Conservation (phyloP, 2,329 filamentous ascomycete species). For the Claviceps maximensis region DNA sequence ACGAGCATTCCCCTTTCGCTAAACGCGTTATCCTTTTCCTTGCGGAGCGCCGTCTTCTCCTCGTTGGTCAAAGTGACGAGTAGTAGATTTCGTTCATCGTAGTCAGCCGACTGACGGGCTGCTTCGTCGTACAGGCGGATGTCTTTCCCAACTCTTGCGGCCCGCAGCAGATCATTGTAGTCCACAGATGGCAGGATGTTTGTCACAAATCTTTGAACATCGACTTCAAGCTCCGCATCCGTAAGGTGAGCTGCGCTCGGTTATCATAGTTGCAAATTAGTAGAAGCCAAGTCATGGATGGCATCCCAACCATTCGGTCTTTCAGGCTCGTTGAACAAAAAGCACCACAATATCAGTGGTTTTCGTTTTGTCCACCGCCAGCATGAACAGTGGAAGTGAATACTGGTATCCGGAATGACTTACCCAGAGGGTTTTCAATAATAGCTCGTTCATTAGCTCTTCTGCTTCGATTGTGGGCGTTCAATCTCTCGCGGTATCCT, state of each 20-base stretch:
- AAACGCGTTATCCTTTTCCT: slow-evolving; percentile 25
- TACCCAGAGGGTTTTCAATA: slow-evolving; percentile 25
- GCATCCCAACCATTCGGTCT: background rate
- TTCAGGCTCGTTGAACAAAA: background rate
- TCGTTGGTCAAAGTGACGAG: slow-evolving; percentile 19
- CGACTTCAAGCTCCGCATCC: slow-evolving; percentile 23
- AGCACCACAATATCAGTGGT: background rate
- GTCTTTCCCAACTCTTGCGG: slow-evolving; percentile 28
- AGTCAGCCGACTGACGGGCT: slow-evolving; percentile 13
- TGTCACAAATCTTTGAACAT: slow-evolving; percentile 20
- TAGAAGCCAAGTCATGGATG: background rate
- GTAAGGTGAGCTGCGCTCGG: slow-evolving; percentile 21
- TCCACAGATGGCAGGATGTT: slow-evolving; percentile 17
- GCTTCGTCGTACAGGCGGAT: slow-evolving; percentile 25
- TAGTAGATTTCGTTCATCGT: slow-evolving; percentile 11
- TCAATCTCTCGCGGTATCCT: slow-evolving; percentile 8
- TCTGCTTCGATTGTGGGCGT: slow-evolving; percentile 14
- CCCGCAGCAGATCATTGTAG: slow-evolving; percentile 20
- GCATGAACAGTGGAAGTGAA: background rate
- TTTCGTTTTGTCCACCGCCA: background rate
- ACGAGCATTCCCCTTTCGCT: slow-evolving; percentile 25
- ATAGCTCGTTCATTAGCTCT: slow-evolving; percentile 20
- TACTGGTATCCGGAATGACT: background rate
- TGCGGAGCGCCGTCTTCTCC: slow-evolving; percentile 24
- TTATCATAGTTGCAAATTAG: background rate